Evolutionary conservation across 2,329 filamentous ascomycete species (phyloP), one percentile per base, ranked within the genome.

Genomic region (Cercospora zeina): DNA sequence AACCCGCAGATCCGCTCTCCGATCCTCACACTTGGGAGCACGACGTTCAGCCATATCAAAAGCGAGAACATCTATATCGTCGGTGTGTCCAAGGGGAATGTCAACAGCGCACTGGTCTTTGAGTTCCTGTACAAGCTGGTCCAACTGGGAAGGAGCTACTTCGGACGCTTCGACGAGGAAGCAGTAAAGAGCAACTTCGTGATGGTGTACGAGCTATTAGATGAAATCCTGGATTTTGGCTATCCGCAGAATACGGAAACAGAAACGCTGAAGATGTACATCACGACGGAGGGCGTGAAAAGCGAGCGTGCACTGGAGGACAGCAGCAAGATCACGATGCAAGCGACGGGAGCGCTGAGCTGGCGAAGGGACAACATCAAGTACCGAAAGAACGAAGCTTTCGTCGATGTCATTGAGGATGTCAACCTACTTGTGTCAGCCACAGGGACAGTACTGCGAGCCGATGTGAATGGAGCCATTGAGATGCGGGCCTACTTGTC

Each of bases 121-220:
- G 95, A 99, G 80, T 99, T 99, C 75, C 82, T 99, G 65, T 97
- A 97, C 81, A 87, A 93, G 70, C 81, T 99, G 73, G 90, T 97
- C 68, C 85, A 89, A 74, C 82, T 99, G 67, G 95, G 95, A 45
- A 92, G 90, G 79, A 91, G 92, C 62, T 99, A 99, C 79, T 99
- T 99, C 83, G 93, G 90, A 75, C 97, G 97, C 79, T 96, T 99
- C 74, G 95, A 99, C 74, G 95, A 99, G 82, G 95, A 99, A 80
- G 93, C 95, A 61, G 93, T 99, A 71, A 99, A 99, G 88, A 97
- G 97, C 80, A 99, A 99, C 81, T 99, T 99, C 80, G 95, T 99
- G 67, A 83, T 99, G 69, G 92, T 99, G 39, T 99, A 99, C 78
- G 95, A 99, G 83, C 84, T 99, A 61, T 81, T 99, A 60, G 95